A percentile compares a stretch with the other conserved stretches of the same genome.
These are phyloP conservation scores for Trichophyton simii DNA, from an alignment of 2,329 filamentous ascomycete species.

Conservation along the genomic window DNA sequence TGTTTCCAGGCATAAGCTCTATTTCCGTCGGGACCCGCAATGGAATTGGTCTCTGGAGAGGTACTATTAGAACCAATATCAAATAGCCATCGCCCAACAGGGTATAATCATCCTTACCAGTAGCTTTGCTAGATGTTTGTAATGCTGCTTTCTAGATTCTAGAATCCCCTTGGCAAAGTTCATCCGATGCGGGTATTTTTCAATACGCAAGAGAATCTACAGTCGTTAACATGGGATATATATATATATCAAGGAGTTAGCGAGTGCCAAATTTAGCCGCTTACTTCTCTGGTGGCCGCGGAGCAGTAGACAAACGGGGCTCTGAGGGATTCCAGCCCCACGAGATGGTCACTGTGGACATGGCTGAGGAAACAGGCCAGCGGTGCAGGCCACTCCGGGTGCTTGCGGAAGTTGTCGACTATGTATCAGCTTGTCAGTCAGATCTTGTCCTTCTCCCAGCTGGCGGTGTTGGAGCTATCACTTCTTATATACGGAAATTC, in stretches of 20 bases:
- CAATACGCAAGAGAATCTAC: constrained; percentile 60
- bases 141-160: constrained; percentile 61
- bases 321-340: constrained; percentile 61
- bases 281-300: constrained; percentile 59
- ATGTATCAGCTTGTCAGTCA: not conserved
- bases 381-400: constrained; percentile 45
- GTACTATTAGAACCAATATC: constrained; percentile 3
- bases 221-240: constrained; percentile 3
- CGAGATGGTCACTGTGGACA: constrained; percentile 80
- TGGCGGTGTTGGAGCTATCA: constrained; percentile 2
- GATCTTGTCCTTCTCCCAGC: not conserved
- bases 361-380: constrained; percentile 83
- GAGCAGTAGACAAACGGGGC: constrained; percentile 88
- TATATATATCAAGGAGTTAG: not conserved
- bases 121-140: constrained; percentile 59
- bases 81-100: constrained; percentile 1
- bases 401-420: constrained; percentile 71
- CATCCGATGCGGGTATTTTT: constrained; percentile 66
- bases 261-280: not conserved
- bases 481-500: constrained; percentile 16
- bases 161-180: constrained; percentile 68
- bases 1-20: constrained; percentile 55
- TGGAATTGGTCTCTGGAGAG: constrained; percentile 58
- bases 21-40: constrained; percentile 66
- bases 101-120: constrained; percentile 37